Conservation (phyloP, 1,139 yeast genomes). For the Candida sojae region DNA sequence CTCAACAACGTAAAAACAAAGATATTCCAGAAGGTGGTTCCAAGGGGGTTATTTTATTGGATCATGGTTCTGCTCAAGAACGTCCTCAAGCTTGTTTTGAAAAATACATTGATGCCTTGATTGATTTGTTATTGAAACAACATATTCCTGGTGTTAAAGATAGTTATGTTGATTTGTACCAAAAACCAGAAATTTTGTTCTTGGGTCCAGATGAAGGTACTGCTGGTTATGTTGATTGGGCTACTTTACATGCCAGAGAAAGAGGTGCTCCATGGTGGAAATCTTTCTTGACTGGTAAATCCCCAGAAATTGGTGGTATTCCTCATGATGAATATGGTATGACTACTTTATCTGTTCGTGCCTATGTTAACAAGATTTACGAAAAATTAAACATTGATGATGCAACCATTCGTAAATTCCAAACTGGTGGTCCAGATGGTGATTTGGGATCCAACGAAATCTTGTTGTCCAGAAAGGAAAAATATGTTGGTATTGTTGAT, state of each 20-base stretch:
- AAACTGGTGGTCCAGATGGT: slow-evolving; percentile 99
- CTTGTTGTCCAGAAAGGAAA: slow-evolving; percentile 76
- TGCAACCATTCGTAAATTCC: slow-evolving; percentile 69
- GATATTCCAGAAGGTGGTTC: slow-evolving; percentile 99
- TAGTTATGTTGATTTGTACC: slow-evolving; percentile 79
- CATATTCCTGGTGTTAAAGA: slow-evolving; percentile 80
- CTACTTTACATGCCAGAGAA: slow-evolving; percentile 89
- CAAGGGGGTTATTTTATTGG: slow-evolving; percentile 91
- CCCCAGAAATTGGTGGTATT: slow-evolving; percentile 91
- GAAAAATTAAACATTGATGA: slow-evolving; percentile 68
- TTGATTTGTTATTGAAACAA: slow-evolving; percentile 80
- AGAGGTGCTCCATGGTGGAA: slow-evolving; percentile 99
- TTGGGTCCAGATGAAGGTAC: slow-evolving; percentile 99
- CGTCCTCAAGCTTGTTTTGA: slow-evolving; percentile 85
- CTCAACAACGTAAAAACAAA: slow-evolving; percentile 96
- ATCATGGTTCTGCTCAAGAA: slow-evolving; percentile 77
- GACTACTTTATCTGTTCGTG: slow-evolving; percentile 94
- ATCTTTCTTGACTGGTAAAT: slow-evolving; percentile 95
- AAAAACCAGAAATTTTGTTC: slow-evolving; percentile 84
- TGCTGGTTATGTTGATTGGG: slow-evolving; percentile 96
- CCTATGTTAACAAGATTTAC: slow-evolving; percentile 87
- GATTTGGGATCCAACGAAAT: slow-evolving; percentile 97
- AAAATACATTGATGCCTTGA: slow-evolving; percentile 88
- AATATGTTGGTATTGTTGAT: slow-evolving; percentile 86
- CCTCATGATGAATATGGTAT: slow-evolving; percentile 98